Conservation (phyloP, 139 green algal genomes). For the Coelastrella sp. region DNA sequence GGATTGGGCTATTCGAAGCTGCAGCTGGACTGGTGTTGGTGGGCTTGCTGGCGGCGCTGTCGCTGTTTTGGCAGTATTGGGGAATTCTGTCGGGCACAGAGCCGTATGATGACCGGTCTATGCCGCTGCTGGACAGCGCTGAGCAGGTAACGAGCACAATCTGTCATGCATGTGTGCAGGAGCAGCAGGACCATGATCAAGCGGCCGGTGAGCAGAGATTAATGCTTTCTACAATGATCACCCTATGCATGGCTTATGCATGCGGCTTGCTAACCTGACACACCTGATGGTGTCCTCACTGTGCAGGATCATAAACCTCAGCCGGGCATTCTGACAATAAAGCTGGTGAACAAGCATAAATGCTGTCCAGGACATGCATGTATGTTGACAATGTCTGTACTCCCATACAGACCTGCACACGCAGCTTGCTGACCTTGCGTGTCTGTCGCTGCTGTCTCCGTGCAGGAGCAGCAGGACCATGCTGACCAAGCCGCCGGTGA, state of each 20-base stretch:
- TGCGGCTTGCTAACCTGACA: too few species aligned
- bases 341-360: too few species aligned
- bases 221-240: too few species aligned
- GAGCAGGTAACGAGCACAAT: background rate
- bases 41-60: conserved; percentile 14
- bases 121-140: conserved; percentile 3
- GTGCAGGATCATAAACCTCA: too few species aligned
- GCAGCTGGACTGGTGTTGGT: conserved; percentile 50
- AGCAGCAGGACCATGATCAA: background rate
- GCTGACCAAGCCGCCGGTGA: background rate
- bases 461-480: background rate
- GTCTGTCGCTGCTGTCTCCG: background rate
- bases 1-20: conserved; percentile 76
- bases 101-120: conserved; percentile 29
- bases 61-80: conserved; percentile 52
- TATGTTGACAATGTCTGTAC: too few species aligned
- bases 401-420: too few species aligned
- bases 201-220: too few species aligned
- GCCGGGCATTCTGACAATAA: too few species aligned
- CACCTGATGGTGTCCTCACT: too few species aligned
- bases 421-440: too few species aligned
- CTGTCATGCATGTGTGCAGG: background rate
- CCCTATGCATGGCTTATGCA: too few species aligned
- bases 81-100: conserved; percentile 32
- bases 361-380: too few species aligned